Base-by-base conservation (phyloP, 1,284 basidiomycete species). In the Puccinia hordei region DNA sequence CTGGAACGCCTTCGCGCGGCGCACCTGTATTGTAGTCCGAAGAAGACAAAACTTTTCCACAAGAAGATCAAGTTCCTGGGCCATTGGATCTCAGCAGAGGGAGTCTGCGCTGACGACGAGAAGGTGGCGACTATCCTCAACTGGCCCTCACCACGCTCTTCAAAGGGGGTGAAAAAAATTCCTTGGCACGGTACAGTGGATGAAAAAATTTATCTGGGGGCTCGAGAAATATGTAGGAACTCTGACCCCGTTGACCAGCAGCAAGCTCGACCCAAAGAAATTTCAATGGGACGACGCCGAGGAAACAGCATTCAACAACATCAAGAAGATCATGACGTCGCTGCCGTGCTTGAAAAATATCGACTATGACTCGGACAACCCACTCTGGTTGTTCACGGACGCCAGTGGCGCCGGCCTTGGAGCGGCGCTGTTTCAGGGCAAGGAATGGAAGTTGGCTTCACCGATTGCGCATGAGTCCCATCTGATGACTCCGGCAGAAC, bases 11-110 rank as follows among this genome's bases (percentile, higher is more conserved):
- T 68, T 24, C 27, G 65, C 9, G 33, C 33, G 22, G 35, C 33
- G 66, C 33, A 69, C 33, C n/a, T n/a, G n/a, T n/a, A n/a, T n/a
- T n/a, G n/a, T n/a, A n/a, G n/a, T n/a, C n/a, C n/a, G n/a, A n/a
- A n/a, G n/a, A n/a, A n/a, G n/a, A n/a, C n/a, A n/a, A n/a, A n/a
- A n/a, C n/a, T n/a, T n/a, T n/a, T n/a, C 22, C 38, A 35, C 9
- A 69, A 69, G 66, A 69, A 69, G 24, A 69, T 69, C 4, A 69
- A 69, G 24, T 69, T 69, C 33, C 33, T 69, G 4, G 66, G 66
- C 30, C 66, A 69, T 24, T 69, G 66, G 66, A 69, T 69, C 38
- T 69, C 15, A 41, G 66, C 13, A 22, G 33, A 69, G 5, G 41
- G 66, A 6, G 12, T 69, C 38, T 22, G 38, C 5, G 66, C n/a